These are phyloP conservation scores for Basipetospora chlamydospora DNA, from an alignment of 2,329 filamentous ascomycete genomes.

Conservation along the genomic window DNA sequence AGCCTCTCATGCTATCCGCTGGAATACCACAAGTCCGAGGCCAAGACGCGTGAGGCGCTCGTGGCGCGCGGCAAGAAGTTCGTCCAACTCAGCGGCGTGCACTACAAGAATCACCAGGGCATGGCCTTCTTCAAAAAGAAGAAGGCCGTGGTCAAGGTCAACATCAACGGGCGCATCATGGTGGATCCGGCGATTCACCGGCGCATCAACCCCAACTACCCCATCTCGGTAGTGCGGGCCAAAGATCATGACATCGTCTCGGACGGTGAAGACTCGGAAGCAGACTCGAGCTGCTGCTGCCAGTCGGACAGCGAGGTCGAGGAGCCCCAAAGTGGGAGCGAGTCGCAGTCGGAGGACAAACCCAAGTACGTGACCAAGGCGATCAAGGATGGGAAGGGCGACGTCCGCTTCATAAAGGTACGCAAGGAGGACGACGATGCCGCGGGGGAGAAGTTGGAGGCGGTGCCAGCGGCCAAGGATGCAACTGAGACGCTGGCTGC, in stretches of 20 bases:
- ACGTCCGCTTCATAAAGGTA: slow-evolving; percentile 17
- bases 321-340: slow-evolving; percentile 11
- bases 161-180: slow-evolving; percentile 80
- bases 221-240: slow-evolving; percentile 57
- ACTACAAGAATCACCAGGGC: slow-evolving; percentile 71
- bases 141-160: slow-evolving; percentile 60
- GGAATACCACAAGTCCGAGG: slow-evolving; percentile 62
- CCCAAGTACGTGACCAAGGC: slow-evolving; percentile 37
- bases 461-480: slow-evolving; percentile 20
- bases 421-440: slow-evolving; percentile 19
- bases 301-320: slow-evolving; percentile 26
- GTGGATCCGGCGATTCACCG: slow-evolving; percentile 71
- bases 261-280: slow-evolving; percentile 30
- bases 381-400: slow-evolving; percentile 28
- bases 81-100: slow-evolving; percentile 63
- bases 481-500: too few species aligned
- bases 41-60: slow-evolving; percentile 47
- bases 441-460: slow-evolving; percentile 38
- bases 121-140: slow-evolving; percentile 78
- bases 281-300: slow-evolving; percentile 22
- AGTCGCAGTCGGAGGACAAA: slow-evolving; percentile 14
- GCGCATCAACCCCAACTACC: slow-evolving; percentile 76
- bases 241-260: slow-evolving; percentile 51
- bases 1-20: slow-evolving; percentile 65
- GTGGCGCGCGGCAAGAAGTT: slow-evolving; percentile 77